phyloP scores from a whole-genome alignment of 371 early-diverging fungal species.

The Lichtheimia ramosa region DNA sequence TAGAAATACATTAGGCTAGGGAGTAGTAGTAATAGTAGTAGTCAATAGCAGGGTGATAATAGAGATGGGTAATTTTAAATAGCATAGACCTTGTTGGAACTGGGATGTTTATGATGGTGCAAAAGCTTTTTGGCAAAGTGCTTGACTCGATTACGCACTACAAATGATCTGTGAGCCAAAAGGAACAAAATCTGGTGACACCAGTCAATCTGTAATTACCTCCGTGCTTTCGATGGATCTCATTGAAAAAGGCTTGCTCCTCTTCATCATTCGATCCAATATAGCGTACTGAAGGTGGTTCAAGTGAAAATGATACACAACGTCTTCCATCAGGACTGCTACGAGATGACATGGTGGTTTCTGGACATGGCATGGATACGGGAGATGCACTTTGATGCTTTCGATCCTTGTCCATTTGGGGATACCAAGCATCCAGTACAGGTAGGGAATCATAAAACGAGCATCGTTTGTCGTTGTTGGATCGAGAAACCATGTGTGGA shows the following conservation, averaged over 20 bases:
- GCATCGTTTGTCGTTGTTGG: conserved; percentile 6
- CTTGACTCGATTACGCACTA: conserved; percentile 1
- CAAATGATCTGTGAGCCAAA: not conserved
- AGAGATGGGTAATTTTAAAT: not conserved
- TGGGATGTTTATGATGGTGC: not conserved
- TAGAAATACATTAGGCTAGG: too few species aligned
- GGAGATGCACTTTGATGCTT: conserved; percentile 2
- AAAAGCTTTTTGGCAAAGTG: conserved; percentile 3
- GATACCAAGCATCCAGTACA: conserved; percentile 37
- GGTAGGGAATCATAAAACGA: conserved; percentile 37
- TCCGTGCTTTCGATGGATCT: too few species aligned
- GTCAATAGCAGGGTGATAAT: too few species aligned
- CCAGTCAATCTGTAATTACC: too few species aligned
- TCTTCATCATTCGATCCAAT: too few species aligned
- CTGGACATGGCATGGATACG: conserved; percentile 4
- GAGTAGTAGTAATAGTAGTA: too few species aligned
- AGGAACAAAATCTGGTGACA: too few species aligned
- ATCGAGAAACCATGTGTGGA: conserved; percentile 12
- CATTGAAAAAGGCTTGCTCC: too few species aligned
- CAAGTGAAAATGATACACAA: conserved; percentile 34
- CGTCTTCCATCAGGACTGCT: conserved; percentile 4
- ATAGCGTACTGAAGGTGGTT: conserved; percentile 26
- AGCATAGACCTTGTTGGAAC: conserved; percentile 6
- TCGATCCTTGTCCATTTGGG: conserved; percentile 4
- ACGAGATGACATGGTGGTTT: not conserved